Evolutionary conservation across 345 rosid genomes (phyloP).

Genomic region (Geranium rotundifolium): DNA sequence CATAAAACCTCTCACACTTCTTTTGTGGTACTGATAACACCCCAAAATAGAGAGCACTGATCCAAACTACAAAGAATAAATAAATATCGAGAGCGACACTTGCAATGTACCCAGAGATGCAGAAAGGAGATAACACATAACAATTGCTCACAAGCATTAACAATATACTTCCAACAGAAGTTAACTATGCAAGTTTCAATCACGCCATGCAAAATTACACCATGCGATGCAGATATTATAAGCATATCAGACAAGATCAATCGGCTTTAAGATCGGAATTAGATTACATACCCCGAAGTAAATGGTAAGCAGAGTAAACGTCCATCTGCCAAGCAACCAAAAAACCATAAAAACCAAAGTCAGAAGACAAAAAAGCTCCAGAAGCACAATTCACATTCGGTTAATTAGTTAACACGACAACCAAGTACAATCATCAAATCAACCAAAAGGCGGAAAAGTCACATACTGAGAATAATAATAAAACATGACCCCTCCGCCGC

Average conservation of each 20-base stretch:
- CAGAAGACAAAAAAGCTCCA: neutral
- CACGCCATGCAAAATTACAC: neutral
- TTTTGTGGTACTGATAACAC: slow-evolving; percentile 29
- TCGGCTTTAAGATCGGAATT: neutral
- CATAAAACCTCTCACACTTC: slow-evolving; percentile 8
- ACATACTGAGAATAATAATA: slow-evolving; percentile 56
- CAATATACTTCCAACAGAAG: neutral
- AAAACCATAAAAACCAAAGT: slow-evolving; percentile 10
- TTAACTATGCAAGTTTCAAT: neutral
- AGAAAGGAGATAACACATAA: slow-evolving; percentile 1
- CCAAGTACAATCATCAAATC: neutral
- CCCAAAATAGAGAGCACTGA: slow-evolving; percentile 48
- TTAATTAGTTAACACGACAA: neutral
- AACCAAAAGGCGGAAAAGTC: slow-evolving; percentile 4
- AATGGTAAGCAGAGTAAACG: slow-evolving; percentile 43
- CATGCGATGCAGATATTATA: neutral
- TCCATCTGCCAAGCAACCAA: slow-evolving; percentile 39
- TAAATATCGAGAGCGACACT: neutral
- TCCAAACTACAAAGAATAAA: slow-evolving; percentile 35
- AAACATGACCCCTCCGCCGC: slow-evolving; percentile 30
- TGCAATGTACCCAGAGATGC: slow-evolving; percentile 3
- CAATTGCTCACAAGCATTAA: slow-evolving; percentile 1
- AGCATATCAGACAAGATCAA: neutral
- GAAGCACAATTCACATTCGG: neutral
- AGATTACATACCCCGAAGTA: slow-evolving; percentile 54